These are phyloP conservation scores for Russula sp. DNA, from an alignment of 768 basidiomycete species.

Conservation along the genomic window DNA sequence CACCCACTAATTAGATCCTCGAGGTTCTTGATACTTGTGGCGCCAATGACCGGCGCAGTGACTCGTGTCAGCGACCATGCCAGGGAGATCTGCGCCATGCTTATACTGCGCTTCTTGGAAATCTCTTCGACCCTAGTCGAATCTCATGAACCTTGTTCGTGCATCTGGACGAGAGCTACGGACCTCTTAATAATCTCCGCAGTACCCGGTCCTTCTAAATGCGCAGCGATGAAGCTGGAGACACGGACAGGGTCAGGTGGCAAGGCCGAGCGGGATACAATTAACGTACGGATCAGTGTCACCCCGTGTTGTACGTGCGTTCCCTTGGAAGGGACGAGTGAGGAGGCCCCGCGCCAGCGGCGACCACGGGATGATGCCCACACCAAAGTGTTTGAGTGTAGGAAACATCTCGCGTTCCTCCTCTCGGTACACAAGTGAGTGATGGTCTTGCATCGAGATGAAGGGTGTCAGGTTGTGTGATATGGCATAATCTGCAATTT, in stretches of 20 bases:
- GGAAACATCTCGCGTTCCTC: slow-evolving; percentile 36
- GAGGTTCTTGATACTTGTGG: slow-evolving; percentile 17
- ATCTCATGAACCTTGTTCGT: background rate
- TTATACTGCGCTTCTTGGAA: slow-evolving; percentile 31
- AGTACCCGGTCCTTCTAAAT: slow-evolving; percentile 6
- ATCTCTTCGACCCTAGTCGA: slow-evolving; percentile 34
- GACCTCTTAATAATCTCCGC: slow-evolving; percentile 18
- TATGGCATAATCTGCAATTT: slow-evolving; percentile 19
- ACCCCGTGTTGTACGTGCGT: background rate
- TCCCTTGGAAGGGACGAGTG: slow-evolving; percentile 11
- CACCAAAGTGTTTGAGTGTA: slow-evolving; percentile 19
- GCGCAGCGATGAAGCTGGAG: background rate
- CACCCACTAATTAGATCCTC: slow-evolving; percentile 18
- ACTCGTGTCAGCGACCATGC: slow-evolving; percentile 26
- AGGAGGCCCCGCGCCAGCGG: slow-evolving; percentile 19
- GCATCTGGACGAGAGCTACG: background rate
- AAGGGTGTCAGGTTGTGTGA: slow-evolving; percentile 15
- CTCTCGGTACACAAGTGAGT: slow-evolving; percentile 34
- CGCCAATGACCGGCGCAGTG: slow-evolving; percentile 12
- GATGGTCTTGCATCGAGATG: slow-evolving; percentile 22
- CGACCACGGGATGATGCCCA: slow-evolving; percentile 20
- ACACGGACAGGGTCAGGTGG: background rate
- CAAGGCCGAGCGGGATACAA: too few species aligned
- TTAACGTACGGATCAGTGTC: background rate
- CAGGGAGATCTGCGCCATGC: slow-evolving; percentile 38